Conservation (phyloP, 129 eudicot species). For the Chrysanthemum makinoi region DNA sequence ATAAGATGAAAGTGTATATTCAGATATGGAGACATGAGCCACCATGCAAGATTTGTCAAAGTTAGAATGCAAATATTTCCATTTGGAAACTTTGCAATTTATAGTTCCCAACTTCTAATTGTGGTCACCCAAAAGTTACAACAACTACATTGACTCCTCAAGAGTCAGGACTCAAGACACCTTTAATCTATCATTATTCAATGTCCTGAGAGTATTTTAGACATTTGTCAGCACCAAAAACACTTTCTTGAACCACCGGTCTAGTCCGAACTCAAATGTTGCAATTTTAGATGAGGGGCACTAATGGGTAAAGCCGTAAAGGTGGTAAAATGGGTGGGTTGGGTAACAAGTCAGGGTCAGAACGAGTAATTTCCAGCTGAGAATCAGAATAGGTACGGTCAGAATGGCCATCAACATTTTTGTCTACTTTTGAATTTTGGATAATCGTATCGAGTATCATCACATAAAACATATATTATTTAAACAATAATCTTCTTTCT, state of each 20-base stretch:
- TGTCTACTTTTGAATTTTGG: background rate
- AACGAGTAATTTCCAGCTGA: background rate
- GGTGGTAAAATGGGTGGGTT: background rate
- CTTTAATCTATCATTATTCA: conserved; percentile 1
- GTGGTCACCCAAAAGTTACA: background rate
- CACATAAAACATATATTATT: background rate
- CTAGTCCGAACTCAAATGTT: conserved; percentile 7
- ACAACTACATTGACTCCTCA: background rate
- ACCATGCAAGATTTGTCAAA: background rate
- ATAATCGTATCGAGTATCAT: background rate
- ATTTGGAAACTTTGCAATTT: background rate
- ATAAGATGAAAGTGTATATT: background rate
- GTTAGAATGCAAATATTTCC: background rate
- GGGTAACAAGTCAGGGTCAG: background rate
- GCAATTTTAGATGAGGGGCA: background rate
- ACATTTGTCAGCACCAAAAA: conserved; percentile 14
- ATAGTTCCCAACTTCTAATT: background rate
- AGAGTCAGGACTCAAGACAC: background rate
- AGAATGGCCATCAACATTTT: background rate
- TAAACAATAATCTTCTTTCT: background rate
- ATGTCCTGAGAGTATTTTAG: conserved; percentile 11
- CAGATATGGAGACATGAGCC: background rate
- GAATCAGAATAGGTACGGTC: too few species aligned
- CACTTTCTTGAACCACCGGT: background rate
- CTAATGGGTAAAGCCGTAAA: background rate